Percentiles rank a stretch among this genome's conserved stretches.
Evolutionary conservation across 1,139 yeast genomes (phyloP).

Genomic region (Geotrichum histeridarum): DNA sequence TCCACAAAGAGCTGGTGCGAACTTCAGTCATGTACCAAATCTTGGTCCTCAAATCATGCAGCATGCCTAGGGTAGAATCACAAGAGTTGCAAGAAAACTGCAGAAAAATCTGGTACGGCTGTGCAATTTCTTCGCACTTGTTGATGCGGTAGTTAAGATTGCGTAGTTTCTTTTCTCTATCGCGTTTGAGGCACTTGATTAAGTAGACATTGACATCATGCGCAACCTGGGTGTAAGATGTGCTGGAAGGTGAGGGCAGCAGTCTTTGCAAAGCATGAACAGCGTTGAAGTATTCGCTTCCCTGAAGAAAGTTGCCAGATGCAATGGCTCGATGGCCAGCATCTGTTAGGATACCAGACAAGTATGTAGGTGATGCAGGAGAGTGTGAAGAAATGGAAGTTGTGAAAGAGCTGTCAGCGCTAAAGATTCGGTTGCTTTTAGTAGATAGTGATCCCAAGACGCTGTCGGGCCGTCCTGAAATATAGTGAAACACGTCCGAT

Average conservation of each 20-base stretch:
- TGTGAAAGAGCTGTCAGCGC: not conserved
- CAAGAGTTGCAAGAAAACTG: conserved; percentile 22
- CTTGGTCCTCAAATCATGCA: conserved; percentile 28
- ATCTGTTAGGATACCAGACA: conserved; percentile 24
- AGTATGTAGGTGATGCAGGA: conserved; percentile 18
- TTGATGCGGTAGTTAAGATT: conserved; percentile 21
- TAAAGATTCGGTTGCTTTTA: not conserved
- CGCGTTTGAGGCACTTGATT: conserved; percentile 22
- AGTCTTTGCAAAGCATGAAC: conserved; percentile 24
- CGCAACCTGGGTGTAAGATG: conserved; percentile 24
- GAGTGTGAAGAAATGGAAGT: not conserved
- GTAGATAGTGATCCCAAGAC: not conserved
- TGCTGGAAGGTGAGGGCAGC: conserved; percentile 23
- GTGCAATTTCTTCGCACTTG: conserved; percentile 24
- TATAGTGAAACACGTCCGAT: not conserved
- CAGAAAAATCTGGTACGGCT: conserved; percentile 26
- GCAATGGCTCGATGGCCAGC: conserved; percentile 27
- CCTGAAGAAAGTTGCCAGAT: conserved; percentile 26
- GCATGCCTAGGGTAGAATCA: conserved; percentile 19
- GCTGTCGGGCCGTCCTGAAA: not conserved
- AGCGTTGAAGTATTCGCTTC: conserved; percentile 29
- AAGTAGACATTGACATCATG: conserved; percentile 26
- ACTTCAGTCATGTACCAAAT: conserved; percentile 38
- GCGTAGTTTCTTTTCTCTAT: conserved; percentile 22
- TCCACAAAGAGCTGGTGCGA: conserved; percentile 31